Conservation (phyloP, 2,329 filamentous ascomycete genomes). For the Teratosphaeria zuluensis region DNA sequence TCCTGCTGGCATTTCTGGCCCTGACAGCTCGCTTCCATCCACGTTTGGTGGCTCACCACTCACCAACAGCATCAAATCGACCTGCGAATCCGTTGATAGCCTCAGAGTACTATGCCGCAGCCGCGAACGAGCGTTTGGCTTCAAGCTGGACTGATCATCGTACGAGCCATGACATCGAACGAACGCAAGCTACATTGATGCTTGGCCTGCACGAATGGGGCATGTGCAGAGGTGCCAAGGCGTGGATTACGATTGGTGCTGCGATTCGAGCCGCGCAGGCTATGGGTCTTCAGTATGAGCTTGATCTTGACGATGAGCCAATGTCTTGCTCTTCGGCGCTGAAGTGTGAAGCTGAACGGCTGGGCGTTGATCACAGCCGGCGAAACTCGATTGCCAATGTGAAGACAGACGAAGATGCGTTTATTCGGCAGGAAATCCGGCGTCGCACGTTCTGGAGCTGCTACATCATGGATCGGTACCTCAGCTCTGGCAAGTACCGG, state of each 20-base stretch:
- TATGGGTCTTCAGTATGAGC: slow-evolving; percentile 51
- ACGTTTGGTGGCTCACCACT: slow-evolving; percentile 45
- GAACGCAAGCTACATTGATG: slow-evolving; percentile 61
- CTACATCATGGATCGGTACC: slow-evolving; percentile 60
- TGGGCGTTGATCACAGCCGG: slow-evolving; percentile 17
- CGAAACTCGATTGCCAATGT: slow-evolving; percentile 19
- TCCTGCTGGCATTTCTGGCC: slow-evolving; percentile 58
- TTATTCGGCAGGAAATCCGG: slow-evolving; percentile 53
- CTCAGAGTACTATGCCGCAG: slow-evolving; percentile 56
- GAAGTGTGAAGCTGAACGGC: slow-evolving; percentile 29
- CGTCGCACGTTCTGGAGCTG: slow-evolving; percentile 67
- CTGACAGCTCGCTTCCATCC: slow-evolving; percentile 60
- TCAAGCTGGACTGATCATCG: slow-evolving; percentile 36
- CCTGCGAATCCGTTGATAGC: slow-evolving; percentile 46
- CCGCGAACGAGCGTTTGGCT: slow-evolving; percentile 45
- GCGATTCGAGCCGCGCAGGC: slow-evolving; percentile 52
- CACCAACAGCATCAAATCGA: slow-evolving; percentile 39
- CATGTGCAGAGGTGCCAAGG: slow-evolving; percentile 50
- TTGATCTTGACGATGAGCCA: slow-evolving; percentile 31
- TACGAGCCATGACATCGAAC: slow-evolving; percentile 47
- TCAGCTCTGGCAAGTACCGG: slow-evolving; percentile 55
- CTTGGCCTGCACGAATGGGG: slow-evolving; percentile 64
- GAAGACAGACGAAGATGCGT: slow-evolving; percentile 27
- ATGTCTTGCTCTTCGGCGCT: slow-evolving; percentile 28
- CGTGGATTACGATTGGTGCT: slow-evolving; percentile 57